phyloP scores from a whole-genome alignment of 164 flowering plant genomes.

The Cinnamomum chago region DNA sequence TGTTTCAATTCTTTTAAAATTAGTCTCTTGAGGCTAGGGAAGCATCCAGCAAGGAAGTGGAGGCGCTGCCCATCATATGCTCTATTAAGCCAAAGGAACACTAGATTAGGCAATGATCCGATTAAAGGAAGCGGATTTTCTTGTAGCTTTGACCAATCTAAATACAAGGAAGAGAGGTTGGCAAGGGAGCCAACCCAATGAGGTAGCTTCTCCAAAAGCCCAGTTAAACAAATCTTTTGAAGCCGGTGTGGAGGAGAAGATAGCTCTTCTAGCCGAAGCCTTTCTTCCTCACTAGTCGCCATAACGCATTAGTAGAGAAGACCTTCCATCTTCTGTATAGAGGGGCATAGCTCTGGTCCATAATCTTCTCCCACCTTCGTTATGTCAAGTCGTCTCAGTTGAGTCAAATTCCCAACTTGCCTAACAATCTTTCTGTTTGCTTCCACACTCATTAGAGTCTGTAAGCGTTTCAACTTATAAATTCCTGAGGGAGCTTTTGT shows the following conservation, averaged over 20 bases:
- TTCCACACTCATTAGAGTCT: background rate
- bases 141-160: slow-evolving; percentile 19
- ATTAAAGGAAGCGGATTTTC: slow-evolving; percentile 21
- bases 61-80: slow-evolving; percentile 24
- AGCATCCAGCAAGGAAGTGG: slow-evolving; percentile 22
- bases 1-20: slow-evolving; percentile 10
- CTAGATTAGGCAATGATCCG: slow-evolving; percentile 19
- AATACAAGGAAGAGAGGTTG: slow-evolving; percentile 21
- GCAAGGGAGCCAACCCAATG: slow-evolving; percentile 22
- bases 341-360: background rate
- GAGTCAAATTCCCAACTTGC: background rate
- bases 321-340: background rate
- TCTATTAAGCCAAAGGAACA: slow-evolving; percentile 24
- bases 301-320: background rate
- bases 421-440: background rate
- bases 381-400: background rate
- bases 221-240: slow-evolving; percentile 24
- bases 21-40: slow-evolving; percentile 30
- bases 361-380: background rate
- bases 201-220: slow-evolving; percentile 24
- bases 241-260: slow-evolving; percentile 13
- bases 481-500: background rate
- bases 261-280: background rate
- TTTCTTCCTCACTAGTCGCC: background rate
- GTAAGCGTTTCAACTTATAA: background rate